Base-by-base conservation (phyloP, 805 yeast genomes). In the Metschnikowia dekortorum region DNA sequence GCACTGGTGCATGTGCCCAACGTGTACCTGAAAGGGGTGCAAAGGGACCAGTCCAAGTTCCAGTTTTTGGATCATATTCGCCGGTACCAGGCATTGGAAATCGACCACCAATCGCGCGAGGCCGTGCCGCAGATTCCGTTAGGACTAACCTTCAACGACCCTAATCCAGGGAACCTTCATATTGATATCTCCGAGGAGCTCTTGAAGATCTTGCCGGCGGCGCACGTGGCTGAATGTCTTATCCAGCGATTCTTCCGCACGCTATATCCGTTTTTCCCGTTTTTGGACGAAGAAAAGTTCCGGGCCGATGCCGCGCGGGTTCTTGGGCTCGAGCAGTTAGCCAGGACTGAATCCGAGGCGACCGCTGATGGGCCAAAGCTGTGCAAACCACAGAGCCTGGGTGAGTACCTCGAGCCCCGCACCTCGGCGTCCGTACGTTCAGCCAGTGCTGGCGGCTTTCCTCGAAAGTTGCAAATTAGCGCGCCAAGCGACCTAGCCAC, bases 191-290 rank as follows among this genome's bases (percentile, higher is more conserved):
- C 43, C 18, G 53, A 51, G 31, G 46, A 56, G 34, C 34, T 50
- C 37, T 34, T 47, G 14, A 49, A 51, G 29, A 53, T 56, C 14
- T 39, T 58, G n/a, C 61, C 61, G 11, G 35, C 47, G 14, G 43
- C 39, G 18, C 39, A 45, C 11, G 39, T 55, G 18, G 40, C 55
- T 8, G 53, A 53, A 54, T 38, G 29, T 3, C 61, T 49, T 40
- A 33, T 58, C 13, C 54, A 52, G 49, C 50, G 54, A 11, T 58
- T 58, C 39, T 58, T 58, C 49, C 39, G 44, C 28, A 8, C 32
- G 22, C 14, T 58, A n/a, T 58, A 58, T 49, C 62, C 62, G n/a
- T 58, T 53, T 30, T 49, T 40, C 29, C 62, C 62, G 9, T 55
- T 48, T 39, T 30, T 57, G 28, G 59, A 57, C 32, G 59, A 58